Percentiles rank a stretch among this genome's conserved stretches.
These are phyloP conservation scores for Metschnikowia kofuensis DNA, from an alignment of 805 yeast species.

Conservation along the genomic window DNA sequence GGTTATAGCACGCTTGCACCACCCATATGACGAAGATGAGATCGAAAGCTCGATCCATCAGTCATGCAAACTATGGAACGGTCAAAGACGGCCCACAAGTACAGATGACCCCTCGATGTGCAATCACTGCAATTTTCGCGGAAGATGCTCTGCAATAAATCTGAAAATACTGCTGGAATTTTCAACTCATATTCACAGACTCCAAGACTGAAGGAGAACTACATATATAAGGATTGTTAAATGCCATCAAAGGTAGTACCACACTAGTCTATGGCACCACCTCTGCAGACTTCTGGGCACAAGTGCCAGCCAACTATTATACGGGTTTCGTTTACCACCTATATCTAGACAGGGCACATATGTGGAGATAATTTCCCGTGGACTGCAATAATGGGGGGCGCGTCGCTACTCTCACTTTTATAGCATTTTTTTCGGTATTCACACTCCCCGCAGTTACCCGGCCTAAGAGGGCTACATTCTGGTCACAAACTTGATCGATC, in stretches of 20 bases:
- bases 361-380: slow-evolving; percentile 36
- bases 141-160: slow-evolving; percentile 18
- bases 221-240: slow-evolving; percentile 10
- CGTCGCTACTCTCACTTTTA: background rate
- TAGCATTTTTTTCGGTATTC: slow-evolving; percentile 1
- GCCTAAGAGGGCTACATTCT: background rate
- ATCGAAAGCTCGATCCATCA: slow-evolving; percentile 27
- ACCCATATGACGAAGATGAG: slow-evolving; percentile 32
- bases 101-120: slow-evolving; percentile 46
- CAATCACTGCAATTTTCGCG: slow-evolving; percentile 50
- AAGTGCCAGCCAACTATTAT: slow-evolving; percentile 21
- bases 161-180: slow-evolving; percentile 3
- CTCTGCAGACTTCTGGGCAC: slow-evolving; percentile 24
- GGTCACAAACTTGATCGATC: too few species aligned
- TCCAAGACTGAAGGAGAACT: slow-evolving; percentile 3
- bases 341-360: slow-evolving; percentile 33
- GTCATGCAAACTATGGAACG: slow-evolving; percentile 56
- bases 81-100: slow-evolving; percentile 48
- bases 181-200: slow-evolving; percentile 7
- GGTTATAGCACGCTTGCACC: slow-evolving; percentile 38
- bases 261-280: slow-evolving; percentile 23
- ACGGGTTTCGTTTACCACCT: slow-evolving; percentile 43
- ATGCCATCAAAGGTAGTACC: slow-evolving; percentile 23
- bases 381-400: background rate
- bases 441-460: slow-evolving; percentile 9